Evolutionary conservation across 495 filamentous ascomycete genomes (phyloP).

Genomic region (Aspergillus coremiiformis): DNA sequence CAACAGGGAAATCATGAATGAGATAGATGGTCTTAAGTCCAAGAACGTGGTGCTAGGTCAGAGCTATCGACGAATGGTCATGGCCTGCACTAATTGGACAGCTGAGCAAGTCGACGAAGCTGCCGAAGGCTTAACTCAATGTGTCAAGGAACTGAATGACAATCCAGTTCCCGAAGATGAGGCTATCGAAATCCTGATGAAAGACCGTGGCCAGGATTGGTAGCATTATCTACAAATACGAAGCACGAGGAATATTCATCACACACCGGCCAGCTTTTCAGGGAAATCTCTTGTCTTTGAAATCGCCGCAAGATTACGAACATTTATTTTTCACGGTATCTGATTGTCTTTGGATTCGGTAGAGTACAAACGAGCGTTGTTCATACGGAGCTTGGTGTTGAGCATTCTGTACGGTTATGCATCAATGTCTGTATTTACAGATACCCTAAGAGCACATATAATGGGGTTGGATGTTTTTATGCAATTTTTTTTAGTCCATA

Average conservation of each 20-base stretch:
- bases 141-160: constrained; percentile 43
- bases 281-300: neutral
- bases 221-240: constrained; percentile 15
- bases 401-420: constrained; percentile 5
- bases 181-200: constrained; percentile 43
- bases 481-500: neutral
- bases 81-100: constrained; percentile 41
- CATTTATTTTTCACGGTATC: neutral
- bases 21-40: constrained; percentile 34
- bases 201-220: constrained; percentile 44
- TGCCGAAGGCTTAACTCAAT: constrained; percentile 40
- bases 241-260: constrained; percentile 18
- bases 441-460: constrained; percentile 19
- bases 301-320: neutral
- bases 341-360: neutral
- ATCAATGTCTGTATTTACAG: constrained; percentile 18
- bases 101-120: constrained; percentile 43
- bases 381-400: constrained; percentile 9
- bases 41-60: constrained; percentile 41
- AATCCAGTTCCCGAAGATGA: constrained; percentile 42
- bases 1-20: constrained; percentile 29
- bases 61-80: constrained; percentile 44
- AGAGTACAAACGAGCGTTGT: constrained; percentile 11
- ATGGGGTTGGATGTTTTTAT: constrained; percentile 10
- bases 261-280: neutral